Base-by-base conservation (phyloP, 805 yeast genomes). In the Candida xiaguanensis region DNA sequence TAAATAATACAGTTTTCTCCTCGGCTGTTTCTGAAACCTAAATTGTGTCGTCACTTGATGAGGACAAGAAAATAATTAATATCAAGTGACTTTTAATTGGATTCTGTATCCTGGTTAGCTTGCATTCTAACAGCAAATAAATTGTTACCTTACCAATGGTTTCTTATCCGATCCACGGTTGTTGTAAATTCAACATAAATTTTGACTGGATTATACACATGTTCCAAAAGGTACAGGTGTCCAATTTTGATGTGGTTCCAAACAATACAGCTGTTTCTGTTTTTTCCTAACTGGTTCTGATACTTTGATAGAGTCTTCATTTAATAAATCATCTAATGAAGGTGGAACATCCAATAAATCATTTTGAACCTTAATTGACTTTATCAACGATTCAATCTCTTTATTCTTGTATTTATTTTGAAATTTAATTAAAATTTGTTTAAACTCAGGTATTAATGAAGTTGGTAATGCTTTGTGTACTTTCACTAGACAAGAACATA, bases 181-280 rank as follows among this genome's bases (percentile, higher is more conserved):
- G n/a, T n/a, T n/a, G n/a, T n/a, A n/a, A n/a, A n/a, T n/a, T n/a
- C n/a, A n/a, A n/a, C n/a, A n/a, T n/a, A n/a, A n/a, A n/a, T n/a
- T n/a, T n/a, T n/a, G n/a, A n/a, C n/a, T n/a, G n/a, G n/a, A n/a
- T 14, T 27, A 35, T 8, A 35, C 32, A 27, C 32, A 26, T 3
- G 19, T 41, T 2, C 85, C 85, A 57, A 79, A 78, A 1, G 85
- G 82, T 40, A 58, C 67, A 0, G 82, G 76, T 16, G 52, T 51
- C 83, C 84, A 80, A 25, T 64, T 46, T 0, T 55, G 39, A 33
- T 59, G 58, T 12, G 42, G 41, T 31, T 63, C 67, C 48, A 72
- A 68, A 4, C 47, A 43, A 45, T 40, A 42, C 17, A 15, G 7
- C 15, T 20, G 15, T 13, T 35, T 35, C 16, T 35, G 38, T 15